Evolutionary conservation across 202 grass and related monocot species (phyloP).

Genomic region (Cymbopogon flexuosus): DNA sequence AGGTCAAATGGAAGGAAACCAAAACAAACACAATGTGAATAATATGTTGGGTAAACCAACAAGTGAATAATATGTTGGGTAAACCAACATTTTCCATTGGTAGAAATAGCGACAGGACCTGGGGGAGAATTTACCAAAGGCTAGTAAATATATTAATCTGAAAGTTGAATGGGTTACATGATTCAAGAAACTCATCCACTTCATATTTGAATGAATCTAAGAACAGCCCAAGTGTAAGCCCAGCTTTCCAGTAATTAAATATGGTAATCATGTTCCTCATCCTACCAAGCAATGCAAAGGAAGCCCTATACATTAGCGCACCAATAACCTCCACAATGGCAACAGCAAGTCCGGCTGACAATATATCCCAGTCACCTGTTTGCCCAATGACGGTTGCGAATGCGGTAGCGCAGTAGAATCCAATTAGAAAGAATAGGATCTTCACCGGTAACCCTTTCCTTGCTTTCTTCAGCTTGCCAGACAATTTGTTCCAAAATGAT

Average conservation of each 20-base stretch:
- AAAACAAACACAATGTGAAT: neutral
- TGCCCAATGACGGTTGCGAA: slow-evolving; percentile 90
- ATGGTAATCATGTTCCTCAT: slow-evolving; percentile 56
- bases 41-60: slow-evolving; percentile 7
- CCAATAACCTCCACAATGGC: slow-evolving; percentile 78
- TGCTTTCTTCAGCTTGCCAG: slow-evolving; percentile 43
- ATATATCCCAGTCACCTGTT: slow-evolving; percentile 95
- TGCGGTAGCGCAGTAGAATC: slow-evolving; percentile 85
- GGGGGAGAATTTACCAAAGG: slow-evolving; percentile 41
- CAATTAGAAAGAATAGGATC: slow-evolving; percentile 75
- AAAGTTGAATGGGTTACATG: slow-evolving; percentile 53
- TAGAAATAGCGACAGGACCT: neutral
- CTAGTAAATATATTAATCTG: slow-evolving; percentile 58
- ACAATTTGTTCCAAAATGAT: slow-evolving; percentile 46
- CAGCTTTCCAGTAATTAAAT: slow-evolving; percentile 98
- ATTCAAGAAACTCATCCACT: slow-evolving; percentile 51
- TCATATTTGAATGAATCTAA: slow-evolving; percentile 93
- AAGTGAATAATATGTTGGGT: neutral
- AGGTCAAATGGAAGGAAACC: neutral
- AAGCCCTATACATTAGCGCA: slow-evolving; percentile 77
- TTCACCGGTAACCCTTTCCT: slow-evolving; percentile 57
- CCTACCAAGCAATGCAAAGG: slow-evolving; percentile 54
- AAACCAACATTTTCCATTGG: slow-evolving; percentile 3
- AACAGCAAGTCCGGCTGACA: slow-evolving; percentile 82
- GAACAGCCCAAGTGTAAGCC: slow-evolving; percentile 81